These are phyloP conservation scores for Leishmania aethiopica DNA, from an alignment of 208 protist genomes.

Conservation along the genomic window DNA sequence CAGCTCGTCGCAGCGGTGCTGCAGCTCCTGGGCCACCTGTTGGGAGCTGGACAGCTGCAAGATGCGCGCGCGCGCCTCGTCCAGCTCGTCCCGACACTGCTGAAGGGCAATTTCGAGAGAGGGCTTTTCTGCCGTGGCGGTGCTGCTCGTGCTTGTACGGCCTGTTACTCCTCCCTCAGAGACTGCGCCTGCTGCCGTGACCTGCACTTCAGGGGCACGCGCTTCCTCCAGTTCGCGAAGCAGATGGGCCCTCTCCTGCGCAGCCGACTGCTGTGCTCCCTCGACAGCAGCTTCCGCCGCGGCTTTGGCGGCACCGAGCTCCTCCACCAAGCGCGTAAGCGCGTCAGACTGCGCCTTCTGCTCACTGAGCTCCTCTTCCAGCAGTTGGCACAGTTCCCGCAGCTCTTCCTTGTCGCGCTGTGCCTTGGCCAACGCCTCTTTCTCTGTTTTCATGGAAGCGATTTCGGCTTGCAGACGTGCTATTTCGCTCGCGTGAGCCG, in stretches of 20 bases:
- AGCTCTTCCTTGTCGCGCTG: slow-evolving; percentile 33
- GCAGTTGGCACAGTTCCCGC: slow-evolving; percentile 41
- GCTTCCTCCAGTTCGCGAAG: slow-evolving; percentile 21
- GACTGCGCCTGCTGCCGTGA: background rate
- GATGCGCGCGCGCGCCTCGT: slow-evolving; percentile 23
- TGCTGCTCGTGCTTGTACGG: background rate
- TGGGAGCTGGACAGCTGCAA: slow-evolving; percentile 22
- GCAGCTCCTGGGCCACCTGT: slow-evolving; percentile 28
- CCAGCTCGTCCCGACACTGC: slow-evolving; percentile 22
- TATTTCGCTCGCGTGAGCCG: background rate
- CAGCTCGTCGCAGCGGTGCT: slow-evolving; percentile 29
- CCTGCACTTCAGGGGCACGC: slow-evolving; percentile 10
- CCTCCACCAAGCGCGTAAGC: slow-evolving; percentile 27
- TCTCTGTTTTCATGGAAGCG: background rate
- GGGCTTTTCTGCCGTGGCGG: background rate
- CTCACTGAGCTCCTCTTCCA: slow-evolving; percentile 45
- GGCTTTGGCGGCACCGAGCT: slow-evolving; percentile 24
- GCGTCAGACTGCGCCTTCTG: slow-evolving; percentile 42
- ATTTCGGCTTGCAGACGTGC: background rate
- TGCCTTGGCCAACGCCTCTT: background rate
- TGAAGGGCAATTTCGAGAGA: slow-evolving; percentile 5
- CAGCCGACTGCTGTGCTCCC: slow-evolving; percentile 5
- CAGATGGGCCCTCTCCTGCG: slow-evolving; percentile 15
- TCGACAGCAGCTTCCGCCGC: slow-evolving; percentile 22
- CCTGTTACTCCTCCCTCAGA: background rate